These are phyloP conservation scores for Bryum argenteum DNA, from an alignment of 225 moss, liverwort and hornwort genomes.

Conservation along the genomic window DNA sequence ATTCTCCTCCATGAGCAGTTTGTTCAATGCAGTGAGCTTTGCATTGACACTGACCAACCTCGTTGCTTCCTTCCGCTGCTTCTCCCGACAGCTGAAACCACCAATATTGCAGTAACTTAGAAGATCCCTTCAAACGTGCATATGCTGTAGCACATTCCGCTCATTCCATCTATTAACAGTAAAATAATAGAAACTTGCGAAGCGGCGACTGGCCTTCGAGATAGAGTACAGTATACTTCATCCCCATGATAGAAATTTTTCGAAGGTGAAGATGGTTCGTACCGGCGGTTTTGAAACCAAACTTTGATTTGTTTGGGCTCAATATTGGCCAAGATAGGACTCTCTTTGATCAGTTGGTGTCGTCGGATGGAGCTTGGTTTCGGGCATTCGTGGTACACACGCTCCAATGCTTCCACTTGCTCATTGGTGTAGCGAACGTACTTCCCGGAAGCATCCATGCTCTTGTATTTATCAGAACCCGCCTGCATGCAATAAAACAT, in stretches of 20 bases:
- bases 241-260: not conserved
- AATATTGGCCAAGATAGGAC: conserved; percentile 60
- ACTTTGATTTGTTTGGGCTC: conserved; percentile 73
- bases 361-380: conserved; percentile 65
- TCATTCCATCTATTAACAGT: conserved; percentile 15
- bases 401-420: conserved; percentile 70
- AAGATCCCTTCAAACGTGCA: conserved; percentile 4
- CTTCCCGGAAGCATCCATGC: conserved; percentile 70
- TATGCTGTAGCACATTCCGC: not conserved
- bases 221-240: not conserved
- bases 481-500: conserved; percentile 36
- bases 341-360: conserved; percentile 62
- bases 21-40: conserved; percentile 69
- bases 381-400: conserved; percentile 66
- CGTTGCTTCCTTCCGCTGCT: conserved; percentile 74
- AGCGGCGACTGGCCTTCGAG: not conserved
- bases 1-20: conserved; percentile 72
- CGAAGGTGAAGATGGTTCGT: conserved; percentile 11
- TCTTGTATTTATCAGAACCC: conserved; percentile 50
- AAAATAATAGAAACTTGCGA: not conserved
- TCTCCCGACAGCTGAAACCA: conserved; percentile 64
- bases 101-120: conserved; percentile 17
- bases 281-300: conserved; percentile 69
- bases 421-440: conserved; percentile 67
- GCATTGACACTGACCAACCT: conserved; percentile 69